These are phyloP conservation scores for Paramecium sonneborni DNA, from an alignment of 73 alveolate species.

Conservation along the genomic window DNA sequence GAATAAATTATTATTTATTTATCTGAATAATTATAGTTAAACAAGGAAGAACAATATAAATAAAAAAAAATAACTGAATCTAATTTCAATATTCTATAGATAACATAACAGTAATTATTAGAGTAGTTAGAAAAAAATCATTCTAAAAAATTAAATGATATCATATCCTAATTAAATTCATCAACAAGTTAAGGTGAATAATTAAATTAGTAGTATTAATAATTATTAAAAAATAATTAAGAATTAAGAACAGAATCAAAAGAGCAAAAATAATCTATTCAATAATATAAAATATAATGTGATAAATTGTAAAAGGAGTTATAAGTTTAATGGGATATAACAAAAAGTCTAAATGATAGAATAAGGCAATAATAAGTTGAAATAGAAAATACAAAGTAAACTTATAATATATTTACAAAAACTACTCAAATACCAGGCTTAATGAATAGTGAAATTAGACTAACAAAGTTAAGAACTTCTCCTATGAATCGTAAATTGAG, in stretches of 20 bases:
- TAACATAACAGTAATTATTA: not conserved
- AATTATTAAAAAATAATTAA: not conserved
- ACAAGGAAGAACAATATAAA: not conserved
- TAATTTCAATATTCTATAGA: not conserved
- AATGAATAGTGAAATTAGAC: not conserved
- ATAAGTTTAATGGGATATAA: not conserved
- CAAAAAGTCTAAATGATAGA: slow-evolving; percentile 5
- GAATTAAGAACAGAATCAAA: not conserved
- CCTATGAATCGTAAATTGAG: slow-evolving; percentile 20
- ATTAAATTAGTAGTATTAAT: not conserved
- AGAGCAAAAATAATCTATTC: not conserved
- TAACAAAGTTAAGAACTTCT: not conserved
- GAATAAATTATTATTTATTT: not conserved
- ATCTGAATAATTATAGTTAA: not conserved
- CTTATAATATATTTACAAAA: slow-evolving; percentile 37
- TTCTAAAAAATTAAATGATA: not conserved
- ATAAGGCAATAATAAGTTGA: not conserved
- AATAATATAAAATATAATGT: not conserved
- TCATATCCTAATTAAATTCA: not conserved
- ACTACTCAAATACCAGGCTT: not conserved
- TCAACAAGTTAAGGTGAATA: not conserved
- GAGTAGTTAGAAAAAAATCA: not conserved
- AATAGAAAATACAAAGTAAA: slow-evolving; percentile 26
- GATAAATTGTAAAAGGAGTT: not conserved
- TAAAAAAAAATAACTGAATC: not conserved